phyloP scores from a whole-genome alignment of 2,329 filamentous ascomycete species.

The Bipolaris victoriae region DNA sequence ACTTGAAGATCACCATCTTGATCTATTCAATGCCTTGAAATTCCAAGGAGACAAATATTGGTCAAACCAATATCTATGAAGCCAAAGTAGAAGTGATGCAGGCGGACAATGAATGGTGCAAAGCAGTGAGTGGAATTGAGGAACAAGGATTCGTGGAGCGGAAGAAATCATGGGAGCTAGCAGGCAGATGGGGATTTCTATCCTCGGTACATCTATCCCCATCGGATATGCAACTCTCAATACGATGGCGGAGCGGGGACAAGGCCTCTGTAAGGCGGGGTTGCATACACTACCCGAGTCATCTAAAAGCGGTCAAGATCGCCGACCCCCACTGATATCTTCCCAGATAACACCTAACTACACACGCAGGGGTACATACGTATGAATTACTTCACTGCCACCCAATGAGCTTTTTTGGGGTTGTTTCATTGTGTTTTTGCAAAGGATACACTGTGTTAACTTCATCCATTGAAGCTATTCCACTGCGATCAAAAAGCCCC shows the following conservation, averaged over 20 bases:
- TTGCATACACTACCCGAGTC: slow-evolving; percentile 15
- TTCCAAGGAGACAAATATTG: background rate
- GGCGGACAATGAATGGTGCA: background rate
- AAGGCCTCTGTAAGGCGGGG: slow-evolving; percentile 28
- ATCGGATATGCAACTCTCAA: slow-evolving; percentile 38
- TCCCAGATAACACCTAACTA: background rate
- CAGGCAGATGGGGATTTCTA: slow-evolving; percentile 6
- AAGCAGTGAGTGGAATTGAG: background rate
- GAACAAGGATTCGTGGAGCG: background rate
- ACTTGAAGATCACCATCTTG: slow-evolving; percentile 51
- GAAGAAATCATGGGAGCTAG: background rate
- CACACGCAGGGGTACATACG: background rate
- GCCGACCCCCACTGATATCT: background rate
- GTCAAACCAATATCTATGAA: background rate
- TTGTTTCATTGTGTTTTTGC: no score
- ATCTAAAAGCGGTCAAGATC: slow-evolving; percentile 23
- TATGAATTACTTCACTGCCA: slow-evolving; percentile 6
- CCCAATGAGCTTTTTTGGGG: background rate
- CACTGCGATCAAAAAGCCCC: no score
- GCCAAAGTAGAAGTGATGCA: background rate
- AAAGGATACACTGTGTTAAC: no score
- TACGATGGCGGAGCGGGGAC: slow-evolving; percentile 40
- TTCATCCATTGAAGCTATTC: no score
- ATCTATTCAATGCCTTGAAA: background rate
- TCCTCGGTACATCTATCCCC: slow-evolving; percentile 25